Base-by-base conservation (phyloP, 2,329 filamentous ascomycete species). In the Diplocarpon rosae region DNA sequence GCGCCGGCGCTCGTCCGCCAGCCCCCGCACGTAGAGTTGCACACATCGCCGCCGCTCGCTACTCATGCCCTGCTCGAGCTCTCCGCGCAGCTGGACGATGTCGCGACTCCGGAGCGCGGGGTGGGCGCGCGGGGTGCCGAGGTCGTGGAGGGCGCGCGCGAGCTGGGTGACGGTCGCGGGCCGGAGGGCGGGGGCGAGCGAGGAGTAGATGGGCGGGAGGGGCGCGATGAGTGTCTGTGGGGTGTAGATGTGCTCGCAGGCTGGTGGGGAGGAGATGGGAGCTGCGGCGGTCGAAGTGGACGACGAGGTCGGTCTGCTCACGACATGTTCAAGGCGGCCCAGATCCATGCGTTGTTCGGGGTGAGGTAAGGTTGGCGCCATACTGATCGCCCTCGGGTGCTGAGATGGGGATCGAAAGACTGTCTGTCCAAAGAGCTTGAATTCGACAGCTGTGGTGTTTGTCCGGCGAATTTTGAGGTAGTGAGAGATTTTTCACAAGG, bases 61-160 rank as follows among this genome's bases (percentile, higher is more conserved):
- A 5, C 32, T 43, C 49, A 52, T 52, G 11, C 46, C 49, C 10
- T 17, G 5, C 24, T 44, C 43, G n/a, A 52, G 39, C 15, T 52
- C 49, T 20, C 35, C 24, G 5, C 49, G 36, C 5, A 49, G 28
- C 3, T 16, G 28, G 28, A 36, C 6, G 36, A 52, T 37, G 13
- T 47, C 41, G 16, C 36, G 27, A n/a, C 24, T 27, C 11, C 45
- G 12, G 30, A 30, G 33, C 28, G n/a, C 30, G 42, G 16, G 29
- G 41, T 1, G 20, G 32, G 24, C 43, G 45, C 2, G 24, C 30
- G 15, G 41, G 41, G 13, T 36, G 12, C 38, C 43, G 33, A 49
- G 47, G 27, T 30, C 13, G 24, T n/a, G 10, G 27, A 43, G 27
- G 10, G 40, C 17, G 14, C 32, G 41, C 1, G 10, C 12, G 13